Percentiles rank a stretch among this genome's conserved stretches.
Evolutionary conservation across 805 yeast genomes (phyloP).

Genomic region (Cyberlindnera misumaiensis): DNA sequence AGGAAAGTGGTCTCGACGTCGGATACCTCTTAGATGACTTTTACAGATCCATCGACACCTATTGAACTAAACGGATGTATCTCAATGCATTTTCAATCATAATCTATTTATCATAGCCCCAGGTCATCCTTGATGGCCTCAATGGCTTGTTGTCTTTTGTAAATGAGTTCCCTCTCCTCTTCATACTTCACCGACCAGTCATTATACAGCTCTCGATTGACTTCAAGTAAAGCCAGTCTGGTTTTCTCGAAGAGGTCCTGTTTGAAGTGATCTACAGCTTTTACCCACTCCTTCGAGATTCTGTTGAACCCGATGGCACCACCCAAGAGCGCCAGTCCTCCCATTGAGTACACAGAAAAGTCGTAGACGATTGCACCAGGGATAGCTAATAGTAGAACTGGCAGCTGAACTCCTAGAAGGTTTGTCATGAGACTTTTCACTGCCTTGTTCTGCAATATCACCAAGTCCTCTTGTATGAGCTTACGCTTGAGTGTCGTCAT

Average conservation of each 20-base stretch:
- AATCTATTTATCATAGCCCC: slow-evolving; percentile 5
- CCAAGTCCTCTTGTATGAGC: slow-evolving; percentile 17
- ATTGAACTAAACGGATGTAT: slow-evolving; percentile 2
- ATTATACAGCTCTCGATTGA: slow-evolving; percentile 12
- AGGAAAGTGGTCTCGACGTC: slow-evolving; percentile 63
- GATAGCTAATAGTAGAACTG: slow-evolving; percentile 21
- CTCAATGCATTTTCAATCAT: not conserved
- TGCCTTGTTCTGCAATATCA: slow-evolving; percentile 20
- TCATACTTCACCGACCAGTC: slow-evolving; percentile 20
- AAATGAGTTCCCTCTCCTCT: slow-evolving; percentile 11
- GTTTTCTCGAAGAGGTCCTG: slow-evolving; percentile 18
- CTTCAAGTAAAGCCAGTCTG: slow-evolving; percentile 17
- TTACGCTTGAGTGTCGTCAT: slow-evolving; percentile 14
- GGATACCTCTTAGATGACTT: slow-evolving; percentile 28
- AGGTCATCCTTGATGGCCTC: slow-evolving; percentile 10
- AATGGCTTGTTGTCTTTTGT: slow-evolving; percentile 10
- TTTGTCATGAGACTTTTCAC: slow-evolving; percentile 22
- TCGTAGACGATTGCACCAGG: slow-evolving; percentile 24
- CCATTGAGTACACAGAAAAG: slow-evolving; percentile 27
- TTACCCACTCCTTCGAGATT: slow-evolving; percentile 25
- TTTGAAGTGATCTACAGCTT: slow-evolving; percentile 19
- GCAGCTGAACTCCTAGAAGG: slow-evolving; percentile 27
- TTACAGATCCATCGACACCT: slow-evolving; percentile 16
- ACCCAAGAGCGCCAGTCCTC: slow-evolving; percentile 26
- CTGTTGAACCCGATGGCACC: slow-evolving; percentile 25